Base-by-base conservation (phyloP, 768 basidiomycete species). In the Leccinellum rugosiceps region DNA sequence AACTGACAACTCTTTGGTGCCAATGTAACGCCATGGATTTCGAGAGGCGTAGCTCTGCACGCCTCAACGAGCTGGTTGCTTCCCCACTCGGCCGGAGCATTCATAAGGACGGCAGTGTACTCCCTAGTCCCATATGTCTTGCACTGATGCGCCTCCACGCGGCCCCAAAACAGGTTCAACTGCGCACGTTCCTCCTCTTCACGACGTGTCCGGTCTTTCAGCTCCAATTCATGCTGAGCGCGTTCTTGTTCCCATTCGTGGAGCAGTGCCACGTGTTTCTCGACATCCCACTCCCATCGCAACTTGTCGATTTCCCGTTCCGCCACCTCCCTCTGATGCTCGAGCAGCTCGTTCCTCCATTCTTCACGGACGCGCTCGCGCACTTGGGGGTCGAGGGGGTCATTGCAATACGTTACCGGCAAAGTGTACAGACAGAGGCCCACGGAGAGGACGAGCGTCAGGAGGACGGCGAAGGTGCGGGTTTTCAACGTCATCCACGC, bases 101-200 rank as follows among this genome's bases (percentile, higher is more conserved):
- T 73, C 45, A 58, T 59, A 5, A 75, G 61, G 0, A 53, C 56
- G 3, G 72, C 74, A 3, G 62, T 65, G 17, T 74, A 74, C 31
- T 67, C 68, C 23, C 66, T 63, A 15, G 67, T 66, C 0, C 54
- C 68, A 15, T 68, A 72, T 0, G 65, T 65, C 28, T 57, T 63
- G 53, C 74, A 74, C 11, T 15, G 50, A 45, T 60, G 63, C 3
- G 60, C 51, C 28, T 69, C 54, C 0, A 64, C 34, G 4, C 11
- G 7, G 2, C 49, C 56, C 70, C 65, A 70, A 48, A 56, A 67
- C 59, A 75, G 65, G 38, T 63, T 56, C 11, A 70, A 58, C n/a
- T 58, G 67, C 31, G 60, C 54, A 10, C 71, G 67, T 25, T 74
- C 70, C 11, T 67, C 58, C 26, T 65, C 64, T 46, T 72, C 69